These are phyloP conservation scores for Pleoardoris graminearum DNA, from an alignment of 2,329 filamentous ascomycete genomes.

Conservation along the genomic window DNA sequence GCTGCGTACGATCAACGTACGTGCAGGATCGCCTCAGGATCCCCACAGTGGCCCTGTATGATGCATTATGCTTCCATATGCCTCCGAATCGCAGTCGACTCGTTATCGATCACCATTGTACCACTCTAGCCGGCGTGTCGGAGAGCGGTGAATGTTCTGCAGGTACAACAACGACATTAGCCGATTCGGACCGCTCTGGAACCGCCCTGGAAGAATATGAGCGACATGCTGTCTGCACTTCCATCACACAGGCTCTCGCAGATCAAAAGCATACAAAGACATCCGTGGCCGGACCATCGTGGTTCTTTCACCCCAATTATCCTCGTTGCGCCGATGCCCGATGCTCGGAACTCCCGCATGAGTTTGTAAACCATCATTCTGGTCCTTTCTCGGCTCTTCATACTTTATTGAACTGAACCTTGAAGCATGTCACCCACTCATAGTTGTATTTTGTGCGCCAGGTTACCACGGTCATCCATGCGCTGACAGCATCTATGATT, in stretches of 20 bases:
- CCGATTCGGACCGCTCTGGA: constrained; percentile 10
- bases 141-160: constrained; percentile 25
- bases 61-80: constrained; percentile 16
- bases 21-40: constrained; percentile 17
- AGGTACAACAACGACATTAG: constrained; percentile 25
- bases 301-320: constrained; percentile 4
- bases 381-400: background rate
- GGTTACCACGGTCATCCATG: background rate
- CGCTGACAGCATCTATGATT: background rate
- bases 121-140: constrained; percentile 21
- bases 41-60: constrained; percentile 26
- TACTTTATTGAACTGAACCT: background rate
- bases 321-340: constrained; percentile 4
- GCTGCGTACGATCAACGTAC: constrained; percentile 11
- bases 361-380: background rate
- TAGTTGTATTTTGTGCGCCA: background rate
- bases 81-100: constrained; percentile 29
- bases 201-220: background rate
- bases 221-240: constrained; percentile 1
- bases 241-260: background rate
- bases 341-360: background rate
- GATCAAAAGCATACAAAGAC: background rate
- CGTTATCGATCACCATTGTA: constrained; percentile 19
- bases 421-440: background rate
- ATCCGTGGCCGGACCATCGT: background rate